Conservation (phyloP, 805 yeast species). For the Ascoidea tarda region DNA sequence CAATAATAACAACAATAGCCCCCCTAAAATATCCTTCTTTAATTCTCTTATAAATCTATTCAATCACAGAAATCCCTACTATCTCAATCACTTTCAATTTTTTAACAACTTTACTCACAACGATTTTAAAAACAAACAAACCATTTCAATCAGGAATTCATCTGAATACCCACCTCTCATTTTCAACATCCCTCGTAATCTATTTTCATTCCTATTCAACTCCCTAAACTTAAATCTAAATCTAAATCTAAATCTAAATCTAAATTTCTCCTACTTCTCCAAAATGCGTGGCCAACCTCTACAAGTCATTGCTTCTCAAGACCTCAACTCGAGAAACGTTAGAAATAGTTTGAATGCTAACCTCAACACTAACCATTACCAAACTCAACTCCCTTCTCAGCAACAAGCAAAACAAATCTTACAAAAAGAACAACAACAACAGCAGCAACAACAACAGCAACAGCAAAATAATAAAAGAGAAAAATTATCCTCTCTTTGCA, state of each 20-base stretch:
- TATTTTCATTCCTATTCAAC: too few relatives aligned
- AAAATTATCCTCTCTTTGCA: conserved; percentile 80
- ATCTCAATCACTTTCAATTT: neutral
- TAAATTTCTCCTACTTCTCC: conserved; percentile 13
- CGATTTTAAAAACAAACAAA: too few relatives aligned
- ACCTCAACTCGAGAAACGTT: conserved; percentile 17
- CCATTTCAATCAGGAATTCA: too few relatives aligned
- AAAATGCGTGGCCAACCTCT: conserved; percentile 23
- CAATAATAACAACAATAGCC: too few relatives aligned
- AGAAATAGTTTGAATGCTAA: conserved; percentile 1
- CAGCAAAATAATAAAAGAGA: conserved; percentile 61
- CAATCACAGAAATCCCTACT: neutral
- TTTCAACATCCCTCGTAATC: too few relatives aligned
- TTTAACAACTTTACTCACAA: neutral
- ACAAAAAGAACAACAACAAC: conserved; percentile 14
- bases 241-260: neutral
- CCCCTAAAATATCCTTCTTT: neutral
- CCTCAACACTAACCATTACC: neutral
- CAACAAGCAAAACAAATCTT: conserved; percentile 18
- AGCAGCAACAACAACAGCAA: conserved; percentile 18
- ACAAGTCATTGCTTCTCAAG: conserved; percentile 22
- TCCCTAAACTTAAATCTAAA: too few relatives aligned
- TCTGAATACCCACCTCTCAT: too few relatives aligned
- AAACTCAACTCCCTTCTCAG: conserved; percentile 10
- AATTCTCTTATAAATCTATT: neutral